Base-by-base conservation (phyloP, 2,329 filamentous ascomycete genomes). In the Arthrocladium fulminans region DNA sequence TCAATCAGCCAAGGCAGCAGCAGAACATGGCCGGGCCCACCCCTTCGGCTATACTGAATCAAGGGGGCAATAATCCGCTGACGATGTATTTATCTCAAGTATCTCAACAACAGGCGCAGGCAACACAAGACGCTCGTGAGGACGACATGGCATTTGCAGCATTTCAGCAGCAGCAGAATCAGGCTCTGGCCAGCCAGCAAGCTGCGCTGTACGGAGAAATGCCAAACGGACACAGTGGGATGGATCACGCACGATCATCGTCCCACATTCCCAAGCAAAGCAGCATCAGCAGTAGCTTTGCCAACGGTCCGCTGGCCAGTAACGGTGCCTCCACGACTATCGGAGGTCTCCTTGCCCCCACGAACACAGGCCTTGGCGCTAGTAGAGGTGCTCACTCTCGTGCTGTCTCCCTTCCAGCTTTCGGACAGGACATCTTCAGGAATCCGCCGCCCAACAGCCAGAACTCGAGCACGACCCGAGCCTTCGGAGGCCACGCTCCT, bases 41-140 rank as follows among this genome's bases (percentile, higher is more conserved):
- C 20, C 79, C 84, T 1, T 83, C 84, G 1, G 78, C 81, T 17
- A 79, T 94, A 50, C 80, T 95, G 65, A 92, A 89, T 65, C 81
- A 80, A 45, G 84, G 80, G 47, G 74, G 75, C 61, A 90, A 81
- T 72, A 96, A 96, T 66, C 90, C 90, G 0, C 68, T 97, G 65
- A 95, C 89, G 20, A 81, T 96, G 80, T 97, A 96, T 64, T 76
- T 96, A 51, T 90, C 83, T 67, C 88, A 94, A 62, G 79, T 90
- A 59, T 72, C 65, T 48, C 69, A 64, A 50, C 71, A 68, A 58
- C 56, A 60, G 60, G 77, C 79, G 13, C 83, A 86, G 55, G 77
- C 80, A 10, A 84, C 89, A 56, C 85, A 88, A 53, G 79, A 74
- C 44, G 67, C 67, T 44, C 67, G 65, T 3, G 57, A 57, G 3